These are phyloP conservation scores for Suillus placidus DNA, from an alignment of 768 basidiomycete species.

Conservation along the genomic window DNA sequence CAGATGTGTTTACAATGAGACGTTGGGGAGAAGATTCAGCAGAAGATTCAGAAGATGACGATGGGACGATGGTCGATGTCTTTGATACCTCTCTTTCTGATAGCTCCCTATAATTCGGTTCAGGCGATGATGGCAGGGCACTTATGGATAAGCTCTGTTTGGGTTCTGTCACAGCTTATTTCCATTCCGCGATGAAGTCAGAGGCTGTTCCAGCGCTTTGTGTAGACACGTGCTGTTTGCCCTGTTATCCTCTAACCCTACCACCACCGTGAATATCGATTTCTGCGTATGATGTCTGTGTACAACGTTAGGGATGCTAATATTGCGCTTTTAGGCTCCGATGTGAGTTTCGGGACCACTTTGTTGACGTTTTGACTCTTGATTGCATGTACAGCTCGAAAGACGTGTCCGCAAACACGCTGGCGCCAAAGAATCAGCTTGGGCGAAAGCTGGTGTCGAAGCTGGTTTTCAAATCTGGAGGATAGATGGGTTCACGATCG, in stretches of 20 bases:
- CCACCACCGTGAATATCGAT: constrained; percentile 10
- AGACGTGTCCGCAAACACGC: constrained; percentile 55
- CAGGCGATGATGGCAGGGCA: neutral
- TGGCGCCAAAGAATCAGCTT: constrained; percentile 53
- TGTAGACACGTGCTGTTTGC: constrained; percentile 19
- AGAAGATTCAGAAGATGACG: constrained; percentile 25
- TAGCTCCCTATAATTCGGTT: neutral
- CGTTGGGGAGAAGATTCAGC: constrained; percentile 40
- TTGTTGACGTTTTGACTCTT: constrained; percentile 1
- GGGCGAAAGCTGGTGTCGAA: constrained; percentile 47
- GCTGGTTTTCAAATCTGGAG: constrained; percentile 59
- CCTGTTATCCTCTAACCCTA: constrained; percentile 11
- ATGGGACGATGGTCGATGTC: neutral
- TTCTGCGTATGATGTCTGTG: neutral
- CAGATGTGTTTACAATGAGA: constrained; percentile 56
- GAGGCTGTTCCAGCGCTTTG: constrained; percentile 1
- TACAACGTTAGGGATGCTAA: constrained; percentile 68
- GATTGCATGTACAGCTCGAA: constrained; percentile 35
- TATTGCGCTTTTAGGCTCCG: constrained; percentile 63
- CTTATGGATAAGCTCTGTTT: neutral
- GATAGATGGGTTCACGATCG: constrained; percentile 57
- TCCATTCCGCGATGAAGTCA: neutral
- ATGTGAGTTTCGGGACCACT: constrained; percentile 40
- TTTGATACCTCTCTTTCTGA: constrained; percentile 3
- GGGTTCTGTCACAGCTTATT: neutral